Conservation (phyloP, 768 basidiomycete genomes). For the Gloeostereum incarnatum region DNA sequence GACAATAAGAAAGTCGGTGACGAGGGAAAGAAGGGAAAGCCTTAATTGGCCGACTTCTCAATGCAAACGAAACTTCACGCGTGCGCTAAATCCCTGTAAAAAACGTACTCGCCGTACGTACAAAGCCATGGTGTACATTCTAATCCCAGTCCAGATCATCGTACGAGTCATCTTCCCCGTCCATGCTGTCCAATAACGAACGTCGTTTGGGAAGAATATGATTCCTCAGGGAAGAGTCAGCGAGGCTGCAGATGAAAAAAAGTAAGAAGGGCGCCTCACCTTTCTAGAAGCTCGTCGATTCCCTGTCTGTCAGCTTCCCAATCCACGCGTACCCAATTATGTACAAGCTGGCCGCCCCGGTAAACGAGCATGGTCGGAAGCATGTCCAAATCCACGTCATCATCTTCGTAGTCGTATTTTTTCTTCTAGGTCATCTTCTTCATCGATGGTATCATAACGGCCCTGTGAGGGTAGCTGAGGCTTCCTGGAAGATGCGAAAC, state of each 20-base stretch:
- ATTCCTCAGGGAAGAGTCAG: no score
- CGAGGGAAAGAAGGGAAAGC: no score
- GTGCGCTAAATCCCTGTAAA: no score
- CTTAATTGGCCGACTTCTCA: no score
- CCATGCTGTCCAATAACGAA: no score
- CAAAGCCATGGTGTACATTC: no score
- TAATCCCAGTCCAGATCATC: no score
- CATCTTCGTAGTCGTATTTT: slow-evolving; percentile 41
- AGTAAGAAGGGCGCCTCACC: slow-evolving; percentile 32
- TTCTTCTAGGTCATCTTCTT: slow-evolving; percentile 36
- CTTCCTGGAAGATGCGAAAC: slow-evolving; percentile 23
- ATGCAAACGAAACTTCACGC: no score
- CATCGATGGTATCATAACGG: slow-evolving; percentile 12
- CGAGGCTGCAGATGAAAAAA: slow-evolving; percentile 20
- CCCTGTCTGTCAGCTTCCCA: slow-evolving; percentile 72
- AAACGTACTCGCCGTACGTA: no score
- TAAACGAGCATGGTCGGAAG: slow-evolving; percentile 75
- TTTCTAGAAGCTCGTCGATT: slow-evolving; percentile 57
- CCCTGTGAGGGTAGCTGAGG: slow-evolving; percentile 2
- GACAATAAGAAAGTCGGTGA: no score
- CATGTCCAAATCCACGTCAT: slow-evolving; percentile 68
- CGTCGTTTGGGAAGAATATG: no score
- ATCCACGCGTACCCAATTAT: slow-evolving; percentile 83
- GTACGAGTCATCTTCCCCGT: no score
- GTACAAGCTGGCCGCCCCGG: slow-evolving; percentile 72